Evolutionary conservation across 306 rosid genomes (phyloP), one percentile per base, ranked within the genome.

Genomic region (Glycine tomentella): DNA sequence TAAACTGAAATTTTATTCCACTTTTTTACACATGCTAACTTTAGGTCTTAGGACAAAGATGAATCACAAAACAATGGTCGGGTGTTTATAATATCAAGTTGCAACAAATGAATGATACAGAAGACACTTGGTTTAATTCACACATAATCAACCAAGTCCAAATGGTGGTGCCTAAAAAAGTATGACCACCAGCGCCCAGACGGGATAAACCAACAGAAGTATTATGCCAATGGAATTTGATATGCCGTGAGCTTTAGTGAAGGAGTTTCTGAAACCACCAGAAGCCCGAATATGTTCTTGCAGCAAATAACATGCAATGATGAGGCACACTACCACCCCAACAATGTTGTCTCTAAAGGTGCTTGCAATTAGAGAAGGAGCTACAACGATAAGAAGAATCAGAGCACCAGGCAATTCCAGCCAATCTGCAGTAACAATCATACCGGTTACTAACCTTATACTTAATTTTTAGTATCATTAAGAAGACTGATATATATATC

Each of bases 211-310:
- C 12, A 95, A 31, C 79, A 95, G 91, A 70, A 91, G 10, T 70
- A 95, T 6, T 55, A 95, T 92, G 67, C 99, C 99, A 40, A 93
- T 2, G 5, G 92, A 87, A 79, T 95, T 95, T 5, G 98, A 91
- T 14, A 90, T 9, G 20, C 98, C 99, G 44, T 87, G 25, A 17
- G 97, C 88, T 83, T 52, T 88, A 8, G 97, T 88, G 92, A 95
- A 95, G 12, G 97, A 90, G 69, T 91, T 83, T 82, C 92, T 88
- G 86, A 93, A 95, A 55, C 99, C 99, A 48, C 99, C 99, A 16
- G 97, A 87, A 15, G 97, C 99, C 11, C 97, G 85, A 62, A 95
- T 92, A 85, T 95, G 99, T 78, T 93, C 99, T 86, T 95, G 99
- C 76, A 95, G 83, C 86, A 95, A 83, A 87, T 95, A 95, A 78